Evolutionary conservation across 2,329 filamentous ascomycete genomes (phyloP), one percentile per base, ranked within the genome.

Genomic region (Aspergillus intermedius): DNA sequence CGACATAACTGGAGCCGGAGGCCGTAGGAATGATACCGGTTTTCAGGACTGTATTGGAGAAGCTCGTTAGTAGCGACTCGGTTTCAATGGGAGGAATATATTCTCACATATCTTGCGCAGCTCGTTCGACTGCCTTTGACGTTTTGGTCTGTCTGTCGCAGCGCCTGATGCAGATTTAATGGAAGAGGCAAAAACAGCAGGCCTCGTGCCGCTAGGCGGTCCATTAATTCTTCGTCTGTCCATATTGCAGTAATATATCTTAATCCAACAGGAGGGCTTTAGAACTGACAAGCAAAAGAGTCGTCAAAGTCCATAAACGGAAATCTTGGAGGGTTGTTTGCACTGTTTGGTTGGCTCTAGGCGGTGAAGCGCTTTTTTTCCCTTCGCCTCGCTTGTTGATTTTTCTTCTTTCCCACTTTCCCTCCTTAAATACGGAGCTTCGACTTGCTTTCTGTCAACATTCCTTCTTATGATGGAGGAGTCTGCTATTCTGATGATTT

Each of bases 1-100:
- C 66, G 50, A 73, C 61, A 56, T 74, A 98, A 47, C 93, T 89
- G 15, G 91, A 96, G 12, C 93, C 93, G 44, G 89, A 93, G 10
- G 93, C 93, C 12, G 91, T 94, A 15, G 93, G 91, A 0, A 93
- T 91, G 4, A 97, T 81, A 21, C 90, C 90, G 7, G 91, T 96
- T 68, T 93, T 90, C 41, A 97, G 77, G 66, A 91, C 90, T 95
- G 54, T 3, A 10, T 19, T 19, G 25, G 17, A 40, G 7, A 37
- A 15, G 19, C 15, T 19, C 8, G 30, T 45, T 19, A 45, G 30
- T 22, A 44, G 42, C 7, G 9, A 9, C 23, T 28, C 9, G 25
- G 25, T 12, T 19, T 22, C 40, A 13, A 21, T n/a, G 32, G 42
- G 28, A n/a, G 39, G 34, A 28, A 42, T 48, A 5, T 15, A 30